Base-by-base conservation (phyloP, 2,329 filamentous ascomycete genomes). In the Gaeumannomyces sp. region DNA sequence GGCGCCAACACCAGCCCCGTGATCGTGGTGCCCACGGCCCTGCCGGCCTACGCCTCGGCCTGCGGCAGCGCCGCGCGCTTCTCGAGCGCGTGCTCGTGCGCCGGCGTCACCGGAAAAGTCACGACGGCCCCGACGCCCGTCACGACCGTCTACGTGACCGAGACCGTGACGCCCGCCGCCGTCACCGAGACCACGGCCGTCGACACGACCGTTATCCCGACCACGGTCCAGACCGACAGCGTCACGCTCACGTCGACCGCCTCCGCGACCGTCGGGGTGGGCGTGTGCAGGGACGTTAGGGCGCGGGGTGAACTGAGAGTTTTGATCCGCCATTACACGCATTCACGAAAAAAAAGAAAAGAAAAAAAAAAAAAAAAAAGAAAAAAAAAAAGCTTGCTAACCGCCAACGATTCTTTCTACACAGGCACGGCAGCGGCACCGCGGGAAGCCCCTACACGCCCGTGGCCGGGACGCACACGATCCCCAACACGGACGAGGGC, bases 71-170 rank as follows among this genome's bases (percentile, higher is more conserved):
- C 64, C 0, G 67, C 63, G 27, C 59, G 59, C 10, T 74, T 72
- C 67, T 65, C 67, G 14, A 71, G 69, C 65, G 73, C 72, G 8
- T 74, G 73, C 67, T 70, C 69, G 0, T 74, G 73, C 68, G 70
- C 68, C 33, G 72, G 73, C 35, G 68, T 72, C 56, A 66, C 64
- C 3, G 66, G 57, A 7, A 56, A 56, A n/a, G 68, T 65, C 22
- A 35, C 59, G 7, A 66, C 65, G 28, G 64, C 62, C 31, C 10
- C 65, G 27, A 56, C 50, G 2, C 57, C 62, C 1, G 61, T 60
- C 22, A 50, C 59, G 38, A 63, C 63, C 11, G 27, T n/a, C 11
- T 65, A 64, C 2, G 31, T 16, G 2, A 70, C 67, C 6, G 60
- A 66, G 16, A 65, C 65, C 11, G 38, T 64, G 31, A 59, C 60